Evolutionary conservation across 179 eudicot species (phyloP).

Genomic region (Silene vulgaris): DNA sequence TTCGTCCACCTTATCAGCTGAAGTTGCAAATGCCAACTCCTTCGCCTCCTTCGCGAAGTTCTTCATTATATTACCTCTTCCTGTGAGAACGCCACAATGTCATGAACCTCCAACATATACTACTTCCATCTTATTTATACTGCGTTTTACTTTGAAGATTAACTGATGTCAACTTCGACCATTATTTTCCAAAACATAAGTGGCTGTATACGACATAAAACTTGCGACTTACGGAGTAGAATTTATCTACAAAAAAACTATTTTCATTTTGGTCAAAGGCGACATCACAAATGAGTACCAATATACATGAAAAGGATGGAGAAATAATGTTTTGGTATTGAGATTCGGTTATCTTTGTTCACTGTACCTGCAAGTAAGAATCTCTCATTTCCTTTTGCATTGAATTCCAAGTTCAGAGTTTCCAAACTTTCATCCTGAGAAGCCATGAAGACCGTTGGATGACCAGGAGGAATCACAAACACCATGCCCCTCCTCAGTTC

Average conservation of each 20-base stretch:
- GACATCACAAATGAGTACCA: too few species aligned
- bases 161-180: too few species aligned
- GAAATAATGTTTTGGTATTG: not conserved
- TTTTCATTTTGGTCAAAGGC: too few species aligned
- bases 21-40: constrained; percentile 15
- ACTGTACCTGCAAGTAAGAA: not conserved
- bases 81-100: not conserved
- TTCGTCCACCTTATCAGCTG: constrained; percentile 11
- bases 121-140: too few species aligned
- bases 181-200: too few species aligned
- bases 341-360: too few species aligned
- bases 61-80: constrained; percentile 6
- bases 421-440: constrained; percentile 11
- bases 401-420: constrained; percentile 7
- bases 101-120: too few species aligned
- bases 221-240: too few species aligned
- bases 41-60: constrained; percentile 10
- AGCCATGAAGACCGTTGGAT: not conserved
- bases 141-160: too few species aligned
- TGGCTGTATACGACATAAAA: too few species aligned
- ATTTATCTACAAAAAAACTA: too few species aligned
- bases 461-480: constrained; percentile 15
- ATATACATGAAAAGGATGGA: too few species aligned
- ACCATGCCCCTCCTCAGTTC: constrained; percentile 12
- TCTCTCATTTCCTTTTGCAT: not conserved